Evolutionary conservation across 495 filamentous ascomycete genomes (phyloP).

Genomic region (Penicillium subrubescens): DNA sequence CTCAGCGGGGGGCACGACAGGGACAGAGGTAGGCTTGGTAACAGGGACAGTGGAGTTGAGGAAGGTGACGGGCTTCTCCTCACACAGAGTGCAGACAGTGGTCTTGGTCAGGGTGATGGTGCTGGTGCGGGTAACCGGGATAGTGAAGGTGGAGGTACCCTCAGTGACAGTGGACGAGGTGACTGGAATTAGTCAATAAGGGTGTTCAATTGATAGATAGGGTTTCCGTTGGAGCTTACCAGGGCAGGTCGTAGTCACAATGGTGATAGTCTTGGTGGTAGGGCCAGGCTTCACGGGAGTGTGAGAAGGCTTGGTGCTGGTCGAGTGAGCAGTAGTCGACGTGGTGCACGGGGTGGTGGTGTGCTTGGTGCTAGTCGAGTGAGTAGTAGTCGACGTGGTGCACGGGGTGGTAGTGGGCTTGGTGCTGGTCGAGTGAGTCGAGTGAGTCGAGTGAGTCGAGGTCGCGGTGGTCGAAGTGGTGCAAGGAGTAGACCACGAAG

Average conservation of each 20-base stretch:
- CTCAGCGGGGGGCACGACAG: slow-evolving; percentile 6
- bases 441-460: slow-evolving; percentile 8
- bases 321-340: slow-evolving; percentile 4
- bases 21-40: slow-evolving; percentile 2
- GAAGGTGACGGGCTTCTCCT: slow-evolving; percentile 33
- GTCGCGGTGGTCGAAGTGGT: slow-evolving; percentile 19
- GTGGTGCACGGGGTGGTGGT: slow-evolving; percentile 11
- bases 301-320: slow-evolving; percentile 10
- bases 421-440: slow-evolving; percentile 12
- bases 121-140: slow-evolving; percentile 42
- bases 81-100: slow-evolving; percentile 29
- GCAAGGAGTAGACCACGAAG: slow-evolving; percentile 20
- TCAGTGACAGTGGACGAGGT: slow-evolving; percentile 35
- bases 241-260: slow-evolving; percentile 41
- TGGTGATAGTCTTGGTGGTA: slow-evolving; percentile 39
- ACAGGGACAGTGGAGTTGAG: slow-evolving; percentile 29
- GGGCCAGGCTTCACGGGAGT: slow-evolving; percentile 20
- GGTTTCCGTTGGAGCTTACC: slow-evolving; percentile 25
- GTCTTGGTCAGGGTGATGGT: slow-evolving; percentile 41
- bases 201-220: neutral
- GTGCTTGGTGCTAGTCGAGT: neutral
- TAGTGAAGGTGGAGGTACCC: slow-evolving; percentile 32
- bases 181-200: slow-evolving; percentile 29
- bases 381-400: slow-evolving; percentile 5
- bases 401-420: slow-evolving; percentile 10